These are phyloP conservation scores for Diutina pseudorugosa DNA, from an alignment of 1,139 yeast species.

Conservation along the genomic window DNA sequence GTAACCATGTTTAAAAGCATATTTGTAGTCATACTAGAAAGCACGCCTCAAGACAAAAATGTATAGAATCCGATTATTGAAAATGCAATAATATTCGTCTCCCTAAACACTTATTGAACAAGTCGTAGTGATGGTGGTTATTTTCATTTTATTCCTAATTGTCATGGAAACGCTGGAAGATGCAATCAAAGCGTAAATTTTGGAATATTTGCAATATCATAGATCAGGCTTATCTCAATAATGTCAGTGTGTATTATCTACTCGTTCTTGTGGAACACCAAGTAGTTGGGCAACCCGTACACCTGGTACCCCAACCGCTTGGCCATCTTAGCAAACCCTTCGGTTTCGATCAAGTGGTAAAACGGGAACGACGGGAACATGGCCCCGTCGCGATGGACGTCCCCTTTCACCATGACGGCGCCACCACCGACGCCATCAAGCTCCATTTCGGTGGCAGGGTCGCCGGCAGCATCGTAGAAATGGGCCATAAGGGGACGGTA, in stretches of 20 bases:
- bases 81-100: no score
- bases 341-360: conserved; percentile 92
- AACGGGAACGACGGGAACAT: conserved; percentile 98
- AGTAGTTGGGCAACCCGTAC: conserved; percentile 84
- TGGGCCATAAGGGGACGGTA: conserved; percentile 95
- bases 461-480: conserved; percentile 57
- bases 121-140: no score
- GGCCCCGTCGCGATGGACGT: conserved; percentile 97
- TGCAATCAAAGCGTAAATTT: no score
- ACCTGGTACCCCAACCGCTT: conserved; percentile 86
- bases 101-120: no score
- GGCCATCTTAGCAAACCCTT: conserved; percentile 98
- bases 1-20: no score
- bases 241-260: conserved; percentile 11
- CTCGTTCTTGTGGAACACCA: conserved; percentile 79
- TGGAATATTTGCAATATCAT: no score
- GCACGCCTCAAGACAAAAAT: no score
- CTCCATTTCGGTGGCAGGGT: conserved; percentile 51
- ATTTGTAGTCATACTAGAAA: no score
- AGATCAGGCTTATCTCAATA: no score
- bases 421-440: conserved; percentile 98
- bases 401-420: conserved; percentile 88
- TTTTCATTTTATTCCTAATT: no score
- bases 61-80: no score
- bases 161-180: no score